Evolutionary conservation across 2,329 filamentous ascomycete species (phyloP), one percentile per base, ranked within the genome.

Genomic region (Delphinella strobiligena): DNA sequence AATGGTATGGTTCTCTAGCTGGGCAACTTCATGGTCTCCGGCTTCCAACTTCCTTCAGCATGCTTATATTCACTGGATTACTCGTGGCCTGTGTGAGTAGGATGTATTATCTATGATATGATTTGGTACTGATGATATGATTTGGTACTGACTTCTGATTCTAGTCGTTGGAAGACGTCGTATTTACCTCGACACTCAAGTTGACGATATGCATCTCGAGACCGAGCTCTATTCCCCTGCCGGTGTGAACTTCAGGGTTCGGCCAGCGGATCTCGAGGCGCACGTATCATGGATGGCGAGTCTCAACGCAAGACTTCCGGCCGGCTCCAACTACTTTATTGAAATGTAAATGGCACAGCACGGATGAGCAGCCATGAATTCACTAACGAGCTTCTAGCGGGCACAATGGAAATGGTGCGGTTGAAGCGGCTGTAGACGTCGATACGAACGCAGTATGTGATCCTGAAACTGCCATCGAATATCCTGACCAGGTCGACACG

Each of bases 161-260:
- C n/a, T n/a, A n/a, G n/a, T n/a, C 45, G 60, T 69, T 8, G 73
- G 73, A n/a, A 68, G 71, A 51, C 66, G 71, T 38, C 66, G 72
- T 45, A 61, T 69, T 29, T 67, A 74, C 45, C 55, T 76, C 27
- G 69, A 61, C 55, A 68, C 72, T 10, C 73, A 77, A 49, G 68
- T 79, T 22, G 75, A 80, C 48, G 75, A 80, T 47, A 72, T 80
- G 62, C 72, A 78, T 48, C 60, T 80, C 15, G 59, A 62, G 52
- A 63, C 60, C 2, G 51, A 51, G 3, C 43, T 64, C 18, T 64
- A 63, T 42, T 40, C 54, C 14, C 71, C 73, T 1, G 47, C 48
- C n/a, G 65, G 63, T 4, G 60, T 54, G 0, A 61, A 58, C 4
- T 79, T 72, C 59, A 67, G 71, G 15, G 60, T 72, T 45, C 61